Evolutionary conservation across 495 filamentous ascomycete species (phyloP).

Genomic region (Choiromyces venosus): DNA sequence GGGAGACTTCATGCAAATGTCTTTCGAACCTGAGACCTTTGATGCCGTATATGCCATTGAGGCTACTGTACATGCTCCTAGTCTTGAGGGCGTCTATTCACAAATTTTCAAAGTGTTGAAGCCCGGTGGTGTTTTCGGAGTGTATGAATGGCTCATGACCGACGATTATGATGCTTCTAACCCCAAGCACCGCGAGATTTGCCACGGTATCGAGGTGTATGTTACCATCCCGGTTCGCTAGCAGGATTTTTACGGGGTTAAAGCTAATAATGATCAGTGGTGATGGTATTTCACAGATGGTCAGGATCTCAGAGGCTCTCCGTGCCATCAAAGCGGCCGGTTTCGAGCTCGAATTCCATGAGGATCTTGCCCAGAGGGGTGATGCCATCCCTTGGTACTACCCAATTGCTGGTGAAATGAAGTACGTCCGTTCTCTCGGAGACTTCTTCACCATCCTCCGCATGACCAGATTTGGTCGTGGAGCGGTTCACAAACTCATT

Average conservation of each 20-base stretch:
- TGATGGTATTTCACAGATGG: constrained; percentile 98
- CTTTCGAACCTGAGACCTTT: constrained; percentile 83
- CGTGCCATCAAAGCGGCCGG: constrained; percentile 82
- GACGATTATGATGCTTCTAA: constrained; percentile 89
- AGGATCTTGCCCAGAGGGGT: constrained; percentile 78
- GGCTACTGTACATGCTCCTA: constrained; percentile 91
- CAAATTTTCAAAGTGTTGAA: constrained; percentile 95
- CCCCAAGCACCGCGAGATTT: constrained; percentile 79
- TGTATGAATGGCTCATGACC: constrained; percentile 99
- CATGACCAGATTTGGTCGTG: constrained; percentile 83
- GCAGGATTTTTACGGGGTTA: not conserved
- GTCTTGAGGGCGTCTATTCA: constrained; percentile 87
- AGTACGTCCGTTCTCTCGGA: constrained; percentile 70
- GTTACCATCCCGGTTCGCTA: not conserved
- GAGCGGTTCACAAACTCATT: constrained; percentile 69
- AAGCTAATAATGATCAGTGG: constrained; percentile 46
- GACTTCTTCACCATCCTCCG: constrained; percentile 81
- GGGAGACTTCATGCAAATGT: constrained; percentile 99
- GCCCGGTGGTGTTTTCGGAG: constrained; percentile 91
- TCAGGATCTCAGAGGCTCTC: constrained; percentile 76
- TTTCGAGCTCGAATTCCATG: constrained; percentile 76
- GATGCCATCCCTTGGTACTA: constrained; percentile 92
- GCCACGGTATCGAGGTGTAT: constrained; percentile 82
- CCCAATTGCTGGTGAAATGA: constrained; percentile 66
- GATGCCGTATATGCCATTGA: constrained; percentile 96